These are phyloP conservation scores for Aspergillus niger DNA, from an alignment of 2,329 filamentous ascomycete species.

Conservation along the genomic window DNA sequence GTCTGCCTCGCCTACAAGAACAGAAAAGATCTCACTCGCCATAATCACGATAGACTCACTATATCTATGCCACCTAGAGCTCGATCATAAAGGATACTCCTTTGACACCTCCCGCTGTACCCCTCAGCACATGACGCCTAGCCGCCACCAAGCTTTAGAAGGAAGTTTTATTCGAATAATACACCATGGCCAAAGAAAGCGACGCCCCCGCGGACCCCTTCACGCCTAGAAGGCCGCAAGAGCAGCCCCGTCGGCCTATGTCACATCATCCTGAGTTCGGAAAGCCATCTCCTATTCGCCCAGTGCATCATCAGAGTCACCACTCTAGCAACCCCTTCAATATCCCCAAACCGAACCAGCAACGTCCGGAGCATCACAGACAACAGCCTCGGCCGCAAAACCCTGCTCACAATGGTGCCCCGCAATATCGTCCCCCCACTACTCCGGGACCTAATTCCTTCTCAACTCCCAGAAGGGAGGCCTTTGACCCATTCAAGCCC, in stretches of 20 bases:
- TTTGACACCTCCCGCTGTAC: background rate
- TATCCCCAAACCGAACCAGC: constrained; percentile 52
- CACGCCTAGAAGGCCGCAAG: constrained; percentile 39
- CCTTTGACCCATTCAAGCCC: constrained; percentile 44
- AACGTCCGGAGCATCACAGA: constrained; percentile 55
- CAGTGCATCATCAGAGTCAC: constrained; percentile 40
- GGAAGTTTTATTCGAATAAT: background rate
- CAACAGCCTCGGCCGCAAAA: constrained; percentile 28
- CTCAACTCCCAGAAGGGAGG: constrained; percentile 31
- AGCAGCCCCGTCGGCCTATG: constrained; percentile 35
- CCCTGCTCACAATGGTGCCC: constrained; percentile 16
- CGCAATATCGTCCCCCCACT: constrained; percentile 21
- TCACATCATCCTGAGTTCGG: constrained; percentile 58
- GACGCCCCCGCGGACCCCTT: constrained; percentile 45
- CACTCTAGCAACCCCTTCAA: constrained; percentile 53
- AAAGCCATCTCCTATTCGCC: constrained; percentile 58
- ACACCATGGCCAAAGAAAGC: constrained; percentile 56
- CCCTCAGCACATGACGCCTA: background rate
- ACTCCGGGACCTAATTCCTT: constrained; percentile 21
- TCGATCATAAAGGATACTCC: background rate
- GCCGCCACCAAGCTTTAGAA: background rate
- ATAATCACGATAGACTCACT: background rate
- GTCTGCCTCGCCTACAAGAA: background rate
- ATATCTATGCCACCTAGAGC: background rate
- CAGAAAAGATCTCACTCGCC: background rate